These are phyloP conservation scores for Ceratocystis cubensis DNA, from an alignment of 2,329 filamentous ascomycete species.

Conservation along the genomic window DNA sequence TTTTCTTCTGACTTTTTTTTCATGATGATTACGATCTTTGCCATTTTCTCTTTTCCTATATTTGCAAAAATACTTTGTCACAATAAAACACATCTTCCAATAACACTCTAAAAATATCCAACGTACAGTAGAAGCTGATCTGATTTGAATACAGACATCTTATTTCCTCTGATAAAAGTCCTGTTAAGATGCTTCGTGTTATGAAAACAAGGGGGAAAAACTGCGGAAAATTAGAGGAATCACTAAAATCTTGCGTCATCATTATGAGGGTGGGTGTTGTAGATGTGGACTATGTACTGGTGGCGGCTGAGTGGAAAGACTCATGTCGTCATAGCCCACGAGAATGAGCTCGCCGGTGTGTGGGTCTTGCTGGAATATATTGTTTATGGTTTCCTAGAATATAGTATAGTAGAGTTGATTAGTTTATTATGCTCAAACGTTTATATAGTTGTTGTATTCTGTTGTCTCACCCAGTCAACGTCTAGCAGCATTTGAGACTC, in stretches of 20 bases:
- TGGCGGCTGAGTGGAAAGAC: constrained; percentile 28
- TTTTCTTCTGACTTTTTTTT: constrained; percentile 20
- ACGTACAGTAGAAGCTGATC: too few relatives aligned
- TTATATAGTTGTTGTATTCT: background rate
- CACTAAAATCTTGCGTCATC: background rate
- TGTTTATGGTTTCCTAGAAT: constrained; percentile 29
- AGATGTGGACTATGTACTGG: background rate
- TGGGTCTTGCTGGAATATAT: constrained; percentile 31
- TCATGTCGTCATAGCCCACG: constrained; percentile 31
- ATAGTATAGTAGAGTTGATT: background rate
- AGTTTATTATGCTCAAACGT: background rate
- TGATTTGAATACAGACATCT: too few relatives aligned
- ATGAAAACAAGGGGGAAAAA: too few relatives aligned
- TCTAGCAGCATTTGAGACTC: background rate
- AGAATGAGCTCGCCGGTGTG: constrained; percentile 31
- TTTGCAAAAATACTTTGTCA: constrained; percentile 16
- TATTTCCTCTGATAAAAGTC: too few relatives aligned
- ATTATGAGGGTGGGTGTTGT: background rate
- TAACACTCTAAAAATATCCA: too few relatives aligned
- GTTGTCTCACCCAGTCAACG: constrained; percentile 14
- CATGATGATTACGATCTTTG: constrained; percentile 19
- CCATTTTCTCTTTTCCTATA: constrained; percentile 16
- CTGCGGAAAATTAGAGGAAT: too few relatives aligned
- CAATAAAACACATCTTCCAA: constrained; percentile 14
- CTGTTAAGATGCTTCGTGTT: too few relatives aligned